Evolutionary conservation across 495 filamentous ascomycete genomes (phyloP).

Genomic region (Trichodelitschia bisporula): DNA sequence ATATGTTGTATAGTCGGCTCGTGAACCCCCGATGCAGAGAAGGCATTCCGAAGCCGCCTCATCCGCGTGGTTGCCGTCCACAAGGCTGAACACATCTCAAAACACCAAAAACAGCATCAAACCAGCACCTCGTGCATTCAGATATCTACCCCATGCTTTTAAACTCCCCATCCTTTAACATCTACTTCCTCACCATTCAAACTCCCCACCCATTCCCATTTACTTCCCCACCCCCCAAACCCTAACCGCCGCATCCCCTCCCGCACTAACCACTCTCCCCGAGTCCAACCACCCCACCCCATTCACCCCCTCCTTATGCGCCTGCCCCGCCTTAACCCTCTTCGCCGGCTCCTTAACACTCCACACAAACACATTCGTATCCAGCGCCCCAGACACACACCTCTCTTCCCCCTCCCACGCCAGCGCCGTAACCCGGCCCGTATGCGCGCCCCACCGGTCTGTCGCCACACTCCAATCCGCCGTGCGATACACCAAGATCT

Average conservation of each 20-base stretch:
- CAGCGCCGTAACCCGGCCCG: constrained; percentile 58
- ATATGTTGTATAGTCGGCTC: too few relatives aligned
- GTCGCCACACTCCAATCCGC: constrained; percentile 31
- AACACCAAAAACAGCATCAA: too few relatives aligned
- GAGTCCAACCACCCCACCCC: constrained; percentile 62
- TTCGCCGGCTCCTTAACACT: constrained; percentile 62
- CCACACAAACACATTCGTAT: constrained; percentile 85
- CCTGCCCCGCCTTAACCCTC: constrained; percentile 52
- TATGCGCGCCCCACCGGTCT: constrained; percentile 80
- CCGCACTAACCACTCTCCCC: constrained; percentile 48
- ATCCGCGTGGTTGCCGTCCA: too few relatives aligned
- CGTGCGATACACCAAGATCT: constrained; percentile 54
- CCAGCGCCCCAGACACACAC: constrained; percentile 62
- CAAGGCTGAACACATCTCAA: too few relatives aligned
- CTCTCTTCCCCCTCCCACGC: constrained; percentile 53
- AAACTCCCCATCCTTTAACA: too few relatives aligned
- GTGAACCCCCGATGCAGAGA: too few relatives aligned
- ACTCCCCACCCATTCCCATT: too few relatives aligned
- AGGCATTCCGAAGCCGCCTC: too few relatives aligned
- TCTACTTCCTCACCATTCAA: too few relatives aligned
- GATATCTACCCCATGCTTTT: too few relatives aligned
- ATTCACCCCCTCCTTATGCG: constrained; percentile 87
- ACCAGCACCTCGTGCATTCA: too few relatives aligned
- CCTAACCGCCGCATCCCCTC: constrained; percentile 78
- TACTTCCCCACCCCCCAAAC: constrained; percentile 49